Percentiles rank a stretch among this genome's conserved stretches.
Conservation (phyloP, 2,329 filamentous ascomycete species). For the Ilyonectria mors-panacis region DNA sequence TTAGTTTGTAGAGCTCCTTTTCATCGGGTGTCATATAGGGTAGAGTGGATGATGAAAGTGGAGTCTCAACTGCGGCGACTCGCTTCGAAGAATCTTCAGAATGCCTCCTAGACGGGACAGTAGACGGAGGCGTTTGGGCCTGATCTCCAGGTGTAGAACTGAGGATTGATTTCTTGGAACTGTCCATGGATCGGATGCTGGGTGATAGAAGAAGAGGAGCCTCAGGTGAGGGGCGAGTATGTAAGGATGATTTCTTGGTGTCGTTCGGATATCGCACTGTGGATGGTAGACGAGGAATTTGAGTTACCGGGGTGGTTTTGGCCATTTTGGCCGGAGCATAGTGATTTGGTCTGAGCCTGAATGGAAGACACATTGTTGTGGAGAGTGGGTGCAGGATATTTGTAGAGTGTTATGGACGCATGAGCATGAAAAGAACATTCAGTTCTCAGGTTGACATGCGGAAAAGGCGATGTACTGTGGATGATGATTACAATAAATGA, state of each 20-base stretch:
- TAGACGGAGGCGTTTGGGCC: not conserved
- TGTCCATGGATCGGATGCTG: too few species aligned
- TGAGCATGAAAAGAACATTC: too few species aligned
- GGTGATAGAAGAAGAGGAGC: too few species aligned
- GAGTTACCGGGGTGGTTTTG: too few species aligned
- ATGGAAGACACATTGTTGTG: not conserved
- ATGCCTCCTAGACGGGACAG: not conserved
- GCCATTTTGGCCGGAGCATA: not conserved
- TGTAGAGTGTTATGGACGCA: not conserved
- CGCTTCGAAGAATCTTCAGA: not conserved
- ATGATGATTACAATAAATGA: not conserved
- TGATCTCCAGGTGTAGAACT: too few species aligned
- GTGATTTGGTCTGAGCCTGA: not conserved
- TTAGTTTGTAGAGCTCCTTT: too few species aligned
- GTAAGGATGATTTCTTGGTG: too few species aligned
- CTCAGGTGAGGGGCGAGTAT: too few species aligned
- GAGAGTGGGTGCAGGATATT: not conserved
- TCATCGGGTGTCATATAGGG: not conserved
- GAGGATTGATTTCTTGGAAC: too few species aligned
- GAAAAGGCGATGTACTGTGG: not conserved
- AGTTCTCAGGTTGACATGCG: not conserved
- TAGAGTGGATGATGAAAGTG: not conserved
- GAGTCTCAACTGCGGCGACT: not conserved
- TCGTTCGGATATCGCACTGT: too few species aligned
- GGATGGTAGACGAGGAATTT: too few species aligned